Conservation (phyloP, 371 early-diverging fungal genomes). For the Mortierella sp. region DNA sequence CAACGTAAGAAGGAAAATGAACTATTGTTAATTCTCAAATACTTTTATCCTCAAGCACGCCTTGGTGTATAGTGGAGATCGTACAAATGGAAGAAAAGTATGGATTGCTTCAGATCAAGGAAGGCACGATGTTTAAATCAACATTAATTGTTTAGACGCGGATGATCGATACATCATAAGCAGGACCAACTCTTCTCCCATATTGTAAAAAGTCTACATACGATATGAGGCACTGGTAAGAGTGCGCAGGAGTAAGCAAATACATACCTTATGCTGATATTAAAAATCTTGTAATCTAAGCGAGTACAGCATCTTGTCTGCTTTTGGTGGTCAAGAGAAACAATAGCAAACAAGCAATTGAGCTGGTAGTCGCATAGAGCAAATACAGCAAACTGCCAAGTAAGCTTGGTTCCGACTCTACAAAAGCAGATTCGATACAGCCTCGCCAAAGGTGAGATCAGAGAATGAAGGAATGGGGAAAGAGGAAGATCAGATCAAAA, state of each 20-base stretch:
- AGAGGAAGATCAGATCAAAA: slow-evolving; percentile 3
- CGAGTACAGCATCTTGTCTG: background rate
- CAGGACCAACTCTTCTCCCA: slow-evolving; percentile 8
- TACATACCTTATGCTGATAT: background rate
- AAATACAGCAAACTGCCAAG: background rate
- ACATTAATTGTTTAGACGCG: slow-evolving; percentile 39
- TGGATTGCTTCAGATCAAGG: slow-evolving; percentile 43
- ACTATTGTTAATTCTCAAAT: too few species aligned
- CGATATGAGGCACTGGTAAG: too few species aligned
- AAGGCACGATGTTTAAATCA: slow-evolving; percentile 45
- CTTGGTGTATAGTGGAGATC: background rate
- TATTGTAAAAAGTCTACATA: background rate
- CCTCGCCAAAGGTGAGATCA: background rate
- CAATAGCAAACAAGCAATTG: background rate
- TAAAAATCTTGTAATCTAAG: too few species aligned
- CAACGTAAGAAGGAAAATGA: too few species aligned
- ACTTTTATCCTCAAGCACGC: background rate
- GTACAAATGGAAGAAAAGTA: background rate
- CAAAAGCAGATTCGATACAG: slow-evolving; percentile 1
- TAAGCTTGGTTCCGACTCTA: background rate
- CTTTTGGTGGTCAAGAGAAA: background rate
- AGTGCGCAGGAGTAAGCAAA: background rate
- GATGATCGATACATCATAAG: slow-evolving; percentile 44
- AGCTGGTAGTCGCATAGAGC: background rate
- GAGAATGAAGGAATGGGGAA: background rate